Base-by-base conservation (phyloP, 73 alveolate genomes). In the Durusdinium trenchii region DNA sequence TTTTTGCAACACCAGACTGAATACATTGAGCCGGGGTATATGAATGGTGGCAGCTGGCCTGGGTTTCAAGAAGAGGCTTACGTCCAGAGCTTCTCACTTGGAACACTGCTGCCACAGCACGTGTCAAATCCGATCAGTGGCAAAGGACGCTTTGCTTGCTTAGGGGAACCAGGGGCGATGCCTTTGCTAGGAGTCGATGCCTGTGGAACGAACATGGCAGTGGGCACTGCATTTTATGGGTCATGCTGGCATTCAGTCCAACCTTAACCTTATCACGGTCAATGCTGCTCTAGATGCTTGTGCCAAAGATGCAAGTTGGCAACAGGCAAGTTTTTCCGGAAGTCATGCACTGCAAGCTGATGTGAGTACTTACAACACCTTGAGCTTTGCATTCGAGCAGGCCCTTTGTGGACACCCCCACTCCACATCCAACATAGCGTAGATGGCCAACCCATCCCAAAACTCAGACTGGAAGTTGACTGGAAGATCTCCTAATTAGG, bases 241-340 rank as follows among this genome's bases (percentile, higher is more conserved):
- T 16, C 28, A 5, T 38, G 62, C 4, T 20, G 60, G 45, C 38
- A 18, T n/a, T 30, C 35, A 6, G 45, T n/a, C 18, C 35, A 35
- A 10, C 3, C 51, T 42, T 10, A 90, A 90, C 47, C 86, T 30
- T 50, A 76, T 90, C 35, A 40, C 47, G 86, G 43, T 38, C 75
- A 90, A 90, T 35, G 96, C 96, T 18, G 96, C 87, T 14, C 26
- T 90, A 9, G 67, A 52, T 38, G 96, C 96, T 3, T 62, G 96
- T 45, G 86, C 87, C 23, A 40, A 16, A 45, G 86, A 73, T 73
- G 71, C 75, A 28, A 38, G 67, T 67, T 90, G 96, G 96, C 87
- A 64, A 45, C 52, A 28, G 42, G 83, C 86, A 50, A 48, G 62
- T 86, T 28, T 28, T 26, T 1, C 35, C n/a, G 35, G 16, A 28